phyloP scores from a whole-genome alignment of 2,329 filamentous ascomycete species.

The Coniochaeta sp. region DNA sequence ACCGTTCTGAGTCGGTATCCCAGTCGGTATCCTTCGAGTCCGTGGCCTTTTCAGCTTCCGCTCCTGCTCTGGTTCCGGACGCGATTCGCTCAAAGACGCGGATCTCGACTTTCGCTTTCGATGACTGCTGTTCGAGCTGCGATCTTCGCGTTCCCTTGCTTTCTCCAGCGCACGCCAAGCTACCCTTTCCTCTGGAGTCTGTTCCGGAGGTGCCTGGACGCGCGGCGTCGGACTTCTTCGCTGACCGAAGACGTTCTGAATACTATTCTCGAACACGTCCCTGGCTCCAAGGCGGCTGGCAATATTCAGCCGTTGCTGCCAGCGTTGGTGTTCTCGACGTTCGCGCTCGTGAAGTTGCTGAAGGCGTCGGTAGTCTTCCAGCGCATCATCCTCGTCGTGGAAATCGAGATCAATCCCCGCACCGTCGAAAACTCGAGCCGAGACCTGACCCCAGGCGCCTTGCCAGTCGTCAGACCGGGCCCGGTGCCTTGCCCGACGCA shows the following conservation, averaged over 20 bases:
- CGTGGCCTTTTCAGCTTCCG: conserved; percentile 83
- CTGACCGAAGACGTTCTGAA: conserved; percentile 50
- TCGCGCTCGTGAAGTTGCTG: conserved; percentile 46
- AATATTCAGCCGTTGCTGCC: conserved; percentile 78
- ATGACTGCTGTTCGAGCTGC: conserved; percentile 34
- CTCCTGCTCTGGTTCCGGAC: conserved; percentile 69
- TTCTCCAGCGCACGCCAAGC: conserved; percentile 85
- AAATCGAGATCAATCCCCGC: conserved; percentile 76
- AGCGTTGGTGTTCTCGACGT: conserved; percentile 58
- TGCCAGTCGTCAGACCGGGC: conserved; percentile 81
- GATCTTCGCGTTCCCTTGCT: conserved; percentile 60
- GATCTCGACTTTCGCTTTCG: conserved; percentile 71
- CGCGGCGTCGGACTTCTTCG: conserved; percentile 40
- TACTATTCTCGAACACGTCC: conserved; percentile 61
- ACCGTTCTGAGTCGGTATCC: conserved; percentile 34
- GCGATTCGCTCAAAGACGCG: conserved; percentile 60
- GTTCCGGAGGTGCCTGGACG: conserved; percentile 33
- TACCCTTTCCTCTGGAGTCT: conserved; percentile 68
- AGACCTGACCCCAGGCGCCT: conserved; percentile 68
- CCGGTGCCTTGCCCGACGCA: conserved; percentile 48
- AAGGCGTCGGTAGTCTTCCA: conserved; percentile 46
- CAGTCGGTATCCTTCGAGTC: conserved; percentile 64
- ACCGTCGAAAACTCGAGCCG: conserved; percentile 56
- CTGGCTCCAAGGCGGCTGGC: conserved; percentile 72
- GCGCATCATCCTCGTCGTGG: conserved; percentile 64